Percentiles rank a stretch among this genome's conserved stretches.
phyloP scores from a whole-genome alignment of 2,329 filamentous ascomycete genomes.

The Pyrenophora graminea region DNA sequence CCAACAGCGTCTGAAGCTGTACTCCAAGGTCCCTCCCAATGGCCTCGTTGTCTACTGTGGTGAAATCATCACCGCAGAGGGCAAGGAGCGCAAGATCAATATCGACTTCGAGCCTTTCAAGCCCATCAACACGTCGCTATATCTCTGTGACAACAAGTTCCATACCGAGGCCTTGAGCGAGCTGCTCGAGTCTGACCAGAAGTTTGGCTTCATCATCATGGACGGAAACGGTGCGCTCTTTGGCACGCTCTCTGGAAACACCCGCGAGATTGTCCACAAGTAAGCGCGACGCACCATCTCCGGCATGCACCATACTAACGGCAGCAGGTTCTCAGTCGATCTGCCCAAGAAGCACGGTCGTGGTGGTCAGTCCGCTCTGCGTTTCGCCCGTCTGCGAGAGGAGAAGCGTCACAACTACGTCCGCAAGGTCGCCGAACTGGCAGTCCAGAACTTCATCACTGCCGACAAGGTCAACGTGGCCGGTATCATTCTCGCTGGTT shows the following conservation, averaged over 20 bases:
- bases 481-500: conserved; percentile 92
- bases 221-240: conserved; percentile 98
- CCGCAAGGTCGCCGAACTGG: conserved; percentile 95
- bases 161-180: conserved; percentile 97
- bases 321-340: conserved; percentile 78
- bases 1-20: conserved; percentile 97
- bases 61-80: conserved; percentile 99
- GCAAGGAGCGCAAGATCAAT: conserved; percentile 99
- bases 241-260: conserved; percentile 95
- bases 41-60: conserved; percentile 98
- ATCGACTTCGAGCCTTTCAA: conserved; percentile 99
- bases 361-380: conserved; percentile 98
- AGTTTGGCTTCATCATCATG: conserved; percentile 99
- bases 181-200: conserved; percentile 96
- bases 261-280: conserved; percentile 94
- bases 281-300: conserved; percentile 13
- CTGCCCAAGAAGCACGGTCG: conserved; percentile 99
- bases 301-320: neutral
- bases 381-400: conserved; percentile 98
- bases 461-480: conserved; percentile 98
- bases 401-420: conserved; percentile 99
- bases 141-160: conserved; percentile 99
- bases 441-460: conserved; percentile 98
- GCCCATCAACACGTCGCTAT: conserved; percentile 98
- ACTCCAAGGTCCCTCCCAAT: conserved; percentile 98